Evolutionary conservation across 441 rosid genomes (phyloP).

Genomic region (Gossypium laxum): DNA sequence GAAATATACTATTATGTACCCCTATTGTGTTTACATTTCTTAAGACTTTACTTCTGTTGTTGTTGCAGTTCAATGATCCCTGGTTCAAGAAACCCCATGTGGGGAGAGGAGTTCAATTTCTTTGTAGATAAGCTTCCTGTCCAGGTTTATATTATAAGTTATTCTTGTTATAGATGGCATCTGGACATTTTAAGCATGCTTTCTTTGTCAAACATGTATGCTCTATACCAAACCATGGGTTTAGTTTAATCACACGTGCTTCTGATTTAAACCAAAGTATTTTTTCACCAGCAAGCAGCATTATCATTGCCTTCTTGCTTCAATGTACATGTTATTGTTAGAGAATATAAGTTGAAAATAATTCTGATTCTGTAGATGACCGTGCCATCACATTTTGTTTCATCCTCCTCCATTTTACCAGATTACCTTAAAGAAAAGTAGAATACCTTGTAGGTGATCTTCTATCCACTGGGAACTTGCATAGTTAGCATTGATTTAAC

Average conservation of each 20-base stretch:
- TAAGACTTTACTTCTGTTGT: background rate
- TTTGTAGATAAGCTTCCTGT: slow-evolving; percentile 83
- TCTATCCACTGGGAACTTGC: too few relatives aligned
- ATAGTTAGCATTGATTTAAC: too few relatives aligned
- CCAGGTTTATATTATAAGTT: slow-evolving; percentile 42
- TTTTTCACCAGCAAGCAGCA: background rate
- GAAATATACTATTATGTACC: background rate
- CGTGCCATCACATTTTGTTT: too few relatives aligned
- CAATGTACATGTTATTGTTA: background rate
- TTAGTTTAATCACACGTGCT: background rate
- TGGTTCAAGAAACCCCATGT: slow-evolving; percentile 97
- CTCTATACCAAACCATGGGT: background rate
- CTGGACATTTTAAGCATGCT: background rate
- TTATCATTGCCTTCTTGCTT: background rate
- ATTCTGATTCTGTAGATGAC: too few relatives aligned
- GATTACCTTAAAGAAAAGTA: too few relatives aligned
- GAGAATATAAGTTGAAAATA: too few relatives aligned
- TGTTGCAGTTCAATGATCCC: slow-evolving; percentile 85
- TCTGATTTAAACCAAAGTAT: background rate
- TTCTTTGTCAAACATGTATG: background rate
- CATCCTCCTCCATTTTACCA: too few relatives aligned
- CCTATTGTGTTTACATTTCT: background rate
- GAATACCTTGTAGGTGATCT: too few relatives aligned
- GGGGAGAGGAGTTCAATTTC: slow-evolving; percentile 98
- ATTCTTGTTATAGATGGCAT: background rate